Conservation (phyloP, 805 yeast species). For the Saturnispora serradocipensis region DNA sequence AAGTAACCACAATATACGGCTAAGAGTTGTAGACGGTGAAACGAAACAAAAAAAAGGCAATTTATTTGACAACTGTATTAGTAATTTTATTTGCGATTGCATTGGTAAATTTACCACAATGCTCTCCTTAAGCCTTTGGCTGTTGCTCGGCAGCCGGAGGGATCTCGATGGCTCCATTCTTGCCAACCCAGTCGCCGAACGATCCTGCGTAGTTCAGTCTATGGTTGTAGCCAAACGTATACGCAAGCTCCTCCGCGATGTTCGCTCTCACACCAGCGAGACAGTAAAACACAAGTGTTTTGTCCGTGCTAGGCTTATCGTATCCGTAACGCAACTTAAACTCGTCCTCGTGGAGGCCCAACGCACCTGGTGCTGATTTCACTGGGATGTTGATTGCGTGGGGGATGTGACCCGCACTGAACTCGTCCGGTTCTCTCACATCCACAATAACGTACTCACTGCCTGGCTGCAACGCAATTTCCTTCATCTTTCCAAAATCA, state of each 20-base stretch:
- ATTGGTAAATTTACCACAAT: too few relatives aligned
- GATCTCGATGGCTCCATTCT: constrained; percentile 28
- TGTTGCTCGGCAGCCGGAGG: neutral
- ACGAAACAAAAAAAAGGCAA: neutral
- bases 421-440: constrained; percentile 87
- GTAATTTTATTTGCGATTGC: neutral
- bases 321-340: constrained; percentile 76
- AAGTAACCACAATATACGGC: neutral
- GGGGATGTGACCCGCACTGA: constrained; percentile 66
- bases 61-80: neutral
- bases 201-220: constrained; percentile 86
- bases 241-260: constrained; percentile 86
- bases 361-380: constrained; percentile 87
- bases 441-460: constrained; percentile 60
- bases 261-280: constrained; percentile 86
- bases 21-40: neutral
- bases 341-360: constrained; percentile 69
- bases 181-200: constrained; percentile 69
- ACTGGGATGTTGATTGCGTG: constrained; percentile 80
- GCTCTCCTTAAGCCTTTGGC: neutral
- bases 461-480: constrained; percentile 35
- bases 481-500: constrained; percentile 27
- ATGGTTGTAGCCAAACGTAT: constrained; percentile 76
- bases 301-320: constrained; percentile 60
- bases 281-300: constrained; percentile 82